phyloP scores from a whole-genome alignment of 768 basidiomycete genomes.

The Thelephora aurantiotincta region DNA sequence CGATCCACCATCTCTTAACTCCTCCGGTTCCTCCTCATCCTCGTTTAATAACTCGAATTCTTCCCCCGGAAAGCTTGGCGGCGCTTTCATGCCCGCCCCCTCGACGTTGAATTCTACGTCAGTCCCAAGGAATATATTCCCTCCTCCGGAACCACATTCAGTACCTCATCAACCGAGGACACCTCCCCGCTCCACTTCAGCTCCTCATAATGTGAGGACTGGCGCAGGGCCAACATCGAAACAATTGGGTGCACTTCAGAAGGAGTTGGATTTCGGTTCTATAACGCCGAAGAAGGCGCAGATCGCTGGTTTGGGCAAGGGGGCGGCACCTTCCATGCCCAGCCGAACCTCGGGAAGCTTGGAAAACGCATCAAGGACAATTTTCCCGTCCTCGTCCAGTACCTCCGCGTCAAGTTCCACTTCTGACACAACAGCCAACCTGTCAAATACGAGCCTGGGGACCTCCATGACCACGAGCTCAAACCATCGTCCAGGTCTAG shows the following conservation, averaged over 20 bases:
- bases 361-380: too few relatives aligned
- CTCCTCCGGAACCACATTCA: conserved; percentile 3
- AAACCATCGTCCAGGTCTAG: too few relatives aligned
- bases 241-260: conserved; percentile 45
- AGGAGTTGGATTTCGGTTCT: conserved; percentile 63
- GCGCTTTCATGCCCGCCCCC: neutral
- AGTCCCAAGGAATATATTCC: conserved; percentile 1
- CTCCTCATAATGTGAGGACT: neutral
- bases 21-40: conserved; percentile 12
- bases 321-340: conserved; percentile 11
- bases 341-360: neutral
- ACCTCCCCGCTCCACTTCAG: conserved; percentile 5
- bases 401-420: too few relatives aligned
- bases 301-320: conserved; percentile 18
- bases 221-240: neutral
- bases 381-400: too few relatives aligned
- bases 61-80: too few relatives aligned
- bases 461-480: too few relatives aligned
- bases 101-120: conserved; percentile 8
- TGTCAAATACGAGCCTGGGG: too few relatives aligned
- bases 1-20: too few relatives aligned
- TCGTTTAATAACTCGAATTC: neutral
- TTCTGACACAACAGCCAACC: too few relatives aligned
- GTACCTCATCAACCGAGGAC: conserved; percentile 2
- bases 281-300: conserved; percentile 51